A percentile compares a stretch with the other conserved stretches of the same genome.
phyloP scores from a whole-genome alignment of 768 basidiomycete species.

The Leccinum subgranulosum region DNA sequence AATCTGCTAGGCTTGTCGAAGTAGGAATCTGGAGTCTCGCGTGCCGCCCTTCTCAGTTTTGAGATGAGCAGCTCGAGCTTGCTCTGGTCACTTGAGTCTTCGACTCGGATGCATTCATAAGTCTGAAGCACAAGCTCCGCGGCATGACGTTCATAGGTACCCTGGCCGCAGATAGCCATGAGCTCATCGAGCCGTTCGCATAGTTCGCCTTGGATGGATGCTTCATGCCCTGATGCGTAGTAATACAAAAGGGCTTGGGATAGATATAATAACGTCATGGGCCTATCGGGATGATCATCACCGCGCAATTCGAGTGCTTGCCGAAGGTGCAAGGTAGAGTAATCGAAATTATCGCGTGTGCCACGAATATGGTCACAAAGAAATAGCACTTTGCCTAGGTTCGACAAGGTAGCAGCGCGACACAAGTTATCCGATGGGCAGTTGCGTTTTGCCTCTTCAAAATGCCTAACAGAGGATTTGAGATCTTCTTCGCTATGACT shows the following conservation, averaged over 20 bases:
- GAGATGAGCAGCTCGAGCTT: background rate
- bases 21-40: background rate
- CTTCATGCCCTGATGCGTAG: background rate
- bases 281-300: slow-evolving; percentile 1
- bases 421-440: background rate
- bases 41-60: background rate
- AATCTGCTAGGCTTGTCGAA: slow-evolving; percentile 1
- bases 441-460: background rate
- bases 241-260: too few species aligned
- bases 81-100: background rate
- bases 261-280: slow-evolving; percentile 2
- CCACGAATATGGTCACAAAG: slow-evolving; percentile 1
- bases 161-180: background rate
- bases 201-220: background rate
- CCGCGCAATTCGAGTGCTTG: slow-evolving; percentile 5
- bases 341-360: background rate
- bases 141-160: slow-evolving; percentile 1
- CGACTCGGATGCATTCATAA: background rate
- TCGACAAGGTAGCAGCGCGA: slow-evolving; percentile 10
- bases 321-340: background rate
- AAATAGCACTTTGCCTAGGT: slow-evolving; percentile 12
- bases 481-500: background rate
- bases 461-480: background rate
- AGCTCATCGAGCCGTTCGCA: background rate
- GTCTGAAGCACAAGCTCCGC: slow-evolving; percentile 5